A percentile compares a stretch with the other conserved stretches of the same genome.
phyloP scores from a whole-genome alignment of 495 filamentous ascomycete species.

The Tuber borchii region DNA sequence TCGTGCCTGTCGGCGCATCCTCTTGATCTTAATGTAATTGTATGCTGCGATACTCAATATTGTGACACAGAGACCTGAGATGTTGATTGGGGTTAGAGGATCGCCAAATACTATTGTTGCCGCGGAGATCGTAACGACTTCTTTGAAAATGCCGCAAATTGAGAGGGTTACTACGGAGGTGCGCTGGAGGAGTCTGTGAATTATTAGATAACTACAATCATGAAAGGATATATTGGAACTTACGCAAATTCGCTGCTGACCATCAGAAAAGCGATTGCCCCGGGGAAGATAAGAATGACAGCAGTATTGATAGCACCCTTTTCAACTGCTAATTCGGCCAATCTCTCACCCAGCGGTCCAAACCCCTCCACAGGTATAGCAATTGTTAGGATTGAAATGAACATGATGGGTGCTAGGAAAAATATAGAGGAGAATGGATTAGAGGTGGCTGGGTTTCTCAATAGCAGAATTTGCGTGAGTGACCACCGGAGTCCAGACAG shows the following conservation, averaged over 20 bases:
- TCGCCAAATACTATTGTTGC: slow-evolving; percentile 87
- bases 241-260: slow-evolving; percentile 86
- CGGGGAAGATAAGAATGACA: slow-evolving; percentile 76
- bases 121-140: slow-evolving; percentile 90
- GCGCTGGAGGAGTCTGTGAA: slow-evolving; percentile 65
- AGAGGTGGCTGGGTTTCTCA: slow-evolving; percentile 88
- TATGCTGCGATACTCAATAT: slow-evolving; percentile 79
- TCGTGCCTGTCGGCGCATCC: slow-evolving; percentile 71
- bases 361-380: slow-evolving; percentile 84
- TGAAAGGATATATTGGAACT: slow-evolving; percentile 3
- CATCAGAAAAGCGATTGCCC: slow-evolving; percentile 90
- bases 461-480: slow-evolving; percentile 88
- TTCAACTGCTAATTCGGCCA: slow-evolving; percentile 55
- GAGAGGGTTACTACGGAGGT: slow-evolving; percentile 93
- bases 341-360: slow-evolving; percentile 54
- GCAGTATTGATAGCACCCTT: slow-evolving; percentile 57
- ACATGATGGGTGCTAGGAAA: slow-evolving; percentile 95
- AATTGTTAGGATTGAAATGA: slow-evolving; percentile 68
- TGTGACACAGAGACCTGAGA: slow-evolving; percentile 80
- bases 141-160: slow-evolving; percentile 98
- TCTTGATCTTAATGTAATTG: slow-evolving; percentile 87
- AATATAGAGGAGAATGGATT: slow-evolving; percentile 98
- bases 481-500: slow-evolving; percentile 97
- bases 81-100: slow-evolving; percentile 78
- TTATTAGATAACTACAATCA: slow-evolving; percentile 2